Conservation (phyloP, 805 yeast genomes). For the Pichia pseudocactophila region DNA sequence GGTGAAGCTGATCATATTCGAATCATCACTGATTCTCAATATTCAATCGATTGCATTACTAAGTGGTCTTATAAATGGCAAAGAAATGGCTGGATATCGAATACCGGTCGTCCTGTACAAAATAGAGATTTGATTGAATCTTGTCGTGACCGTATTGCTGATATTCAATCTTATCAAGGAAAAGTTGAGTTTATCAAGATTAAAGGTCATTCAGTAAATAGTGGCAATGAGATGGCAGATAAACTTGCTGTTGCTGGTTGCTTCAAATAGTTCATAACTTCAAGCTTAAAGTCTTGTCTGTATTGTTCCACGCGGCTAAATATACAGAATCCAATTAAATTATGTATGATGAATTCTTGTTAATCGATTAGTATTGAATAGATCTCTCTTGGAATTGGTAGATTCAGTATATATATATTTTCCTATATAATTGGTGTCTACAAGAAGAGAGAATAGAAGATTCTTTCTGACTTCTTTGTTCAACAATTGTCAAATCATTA, state of each 20-base stretch:
- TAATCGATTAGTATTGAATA: too few species aligned
- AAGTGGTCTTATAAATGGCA: slow-evolving; percentile 54
- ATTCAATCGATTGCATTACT: slow-evolving; percentile 47
- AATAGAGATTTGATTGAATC: slow-evolving; percentile 44
- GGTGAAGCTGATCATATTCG: slow-evolving; percentile 22
- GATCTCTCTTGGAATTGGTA: too few species aligned
- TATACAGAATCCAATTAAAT: too few species aligned
- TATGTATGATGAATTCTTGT: too few species aligned
- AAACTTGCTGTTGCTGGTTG: slow-evolving; percentile 55
- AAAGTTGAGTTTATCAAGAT: slow-evolving; percentile 49
- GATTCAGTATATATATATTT: too few species aligned
- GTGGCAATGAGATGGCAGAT: slow-evolving; percentile 77
- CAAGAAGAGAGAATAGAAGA: too few species aligned
- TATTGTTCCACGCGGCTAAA: too few species aligned
- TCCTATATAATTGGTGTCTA: too few species aligned
- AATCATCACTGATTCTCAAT: slow-evolving; percentile 65
- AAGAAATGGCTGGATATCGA: slow-evolving; percentile 41
- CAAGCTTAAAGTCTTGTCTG: too few species aligned
- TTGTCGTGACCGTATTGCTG: slow-evolving; percentile 20
- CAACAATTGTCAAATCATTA: too few species aligned
- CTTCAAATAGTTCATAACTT: too few species aligned
- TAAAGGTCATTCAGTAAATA: slow-evolving; percentile 58
- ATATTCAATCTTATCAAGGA: slow-evolving; percentile 33
- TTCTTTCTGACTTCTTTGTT: too few species aligned
- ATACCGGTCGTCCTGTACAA: slow-evolving; percentile 36